These are phyloP conservation scores for Linaria vulgaris DNA, from an alignment of 257 asterid species.

Conservation along the genomic window DNA sequence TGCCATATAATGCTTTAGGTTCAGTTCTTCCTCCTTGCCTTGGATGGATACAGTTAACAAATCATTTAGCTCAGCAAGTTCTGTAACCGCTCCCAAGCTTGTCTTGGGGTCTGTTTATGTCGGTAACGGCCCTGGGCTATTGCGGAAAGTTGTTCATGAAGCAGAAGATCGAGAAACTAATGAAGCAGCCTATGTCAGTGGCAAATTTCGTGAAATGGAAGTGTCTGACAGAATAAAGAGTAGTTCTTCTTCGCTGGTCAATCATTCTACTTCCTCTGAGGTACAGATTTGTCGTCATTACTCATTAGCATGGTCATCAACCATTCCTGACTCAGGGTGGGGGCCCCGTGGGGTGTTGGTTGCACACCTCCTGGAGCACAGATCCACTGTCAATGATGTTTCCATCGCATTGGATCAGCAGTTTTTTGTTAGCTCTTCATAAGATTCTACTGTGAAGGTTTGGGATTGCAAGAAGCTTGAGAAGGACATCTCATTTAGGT, in stretches of 20 bases:
- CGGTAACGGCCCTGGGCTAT: slow-evolving; percentile 65
- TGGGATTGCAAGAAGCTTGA: slow-evolving; percentile 99
- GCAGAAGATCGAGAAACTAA: slow-evolving; percentile 83
- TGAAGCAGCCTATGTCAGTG: slow-evolving; percentile 53
- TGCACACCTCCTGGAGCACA: slow-evolving; percentile 98
- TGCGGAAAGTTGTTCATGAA: slow-evolving; percentile 98
- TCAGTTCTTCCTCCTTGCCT: slow-evolving; percentile 86
- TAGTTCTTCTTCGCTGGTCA: slow-evolving; percentile 52
- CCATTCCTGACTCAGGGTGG: slow-evolving; percentile 98
- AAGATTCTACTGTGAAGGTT: slow-evolving; percentile 92
- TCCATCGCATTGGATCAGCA: slow-evolving; percentile 88
- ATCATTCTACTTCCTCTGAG: slow-evolving; percentile 52
- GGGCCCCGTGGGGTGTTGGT: slow-evolving; percentile 98
- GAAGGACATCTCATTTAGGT: slow-evolving; percentile 96
- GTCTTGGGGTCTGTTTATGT: slow-evolving; percentile 76
- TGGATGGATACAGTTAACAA: slow-evolving; percentile 87
- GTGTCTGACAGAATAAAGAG: slow-evolving; percentile 54
- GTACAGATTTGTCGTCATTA: slow-evolving; percentile 57
- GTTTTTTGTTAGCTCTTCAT: slow-evolving; percentile 97
- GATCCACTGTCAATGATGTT: slow-evolving; percentile 87
- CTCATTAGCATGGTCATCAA: slow-evolving; percentile 66
- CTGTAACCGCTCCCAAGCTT: slow-evolving; percentile 78
- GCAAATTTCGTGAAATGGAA: slow-evolving; percentile 68
- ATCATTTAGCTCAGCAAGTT: slow-evolving; percentile 78
- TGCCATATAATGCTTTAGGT: slow-evolving; percentile 61